These are phyloP conservation scores for Senecio squalidus DNA, from an alignment of 140 eudicot species.

Conservation along the genomic window DNA sequence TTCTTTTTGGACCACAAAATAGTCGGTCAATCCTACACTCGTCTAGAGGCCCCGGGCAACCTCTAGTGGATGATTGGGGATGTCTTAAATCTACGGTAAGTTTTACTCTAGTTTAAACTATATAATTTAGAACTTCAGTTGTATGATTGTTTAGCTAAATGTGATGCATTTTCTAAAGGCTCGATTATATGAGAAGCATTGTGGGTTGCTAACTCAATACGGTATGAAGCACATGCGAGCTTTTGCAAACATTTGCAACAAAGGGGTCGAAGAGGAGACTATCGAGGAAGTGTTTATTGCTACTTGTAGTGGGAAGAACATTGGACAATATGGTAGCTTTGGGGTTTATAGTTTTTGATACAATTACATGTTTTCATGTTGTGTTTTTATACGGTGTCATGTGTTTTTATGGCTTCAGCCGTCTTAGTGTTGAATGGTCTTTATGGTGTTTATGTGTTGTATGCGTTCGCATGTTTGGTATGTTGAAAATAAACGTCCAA, in stretches of 20 bases:
- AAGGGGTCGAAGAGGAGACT: constrained; percentile 9
- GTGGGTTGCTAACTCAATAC: constrained; percentile 68
- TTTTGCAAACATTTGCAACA: constrained; percentile 78
- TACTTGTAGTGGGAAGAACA: constrained; percentile 38
- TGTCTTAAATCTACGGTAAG: constrained; percentile 63
- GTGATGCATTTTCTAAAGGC: constrained; percentile 34
- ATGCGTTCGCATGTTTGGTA: neutral
- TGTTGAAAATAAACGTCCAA: neutral
- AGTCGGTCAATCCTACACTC: constrained; percentile 39
- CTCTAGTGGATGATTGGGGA: constrained; percentile 70
- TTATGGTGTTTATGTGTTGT: neutral
- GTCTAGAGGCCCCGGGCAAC: constrained; percentile 26
- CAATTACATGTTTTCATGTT: neutral
- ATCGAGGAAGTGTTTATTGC: constrained; percentile 55
- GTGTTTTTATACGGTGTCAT: neutral
- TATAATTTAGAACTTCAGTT: neutral
- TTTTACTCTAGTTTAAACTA: neutral
- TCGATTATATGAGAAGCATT: constrained; percentile 52
- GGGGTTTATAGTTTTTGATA: constrained; percentile 44
- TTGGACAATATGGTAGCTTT: constrained; percentile 15
- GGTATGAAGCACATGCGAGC: constrained; percentile 92
- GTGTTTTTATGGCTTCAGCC: neutral
- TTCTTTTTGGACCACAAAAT: constrained; percentile 54
- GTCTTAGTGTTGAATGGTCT: too few species aligned
- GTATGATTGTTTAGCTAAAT: neutral